phyloP scores from a whole-genome alignment of 768 basidiomycete species.

The Pholiota microspora region DNA sequence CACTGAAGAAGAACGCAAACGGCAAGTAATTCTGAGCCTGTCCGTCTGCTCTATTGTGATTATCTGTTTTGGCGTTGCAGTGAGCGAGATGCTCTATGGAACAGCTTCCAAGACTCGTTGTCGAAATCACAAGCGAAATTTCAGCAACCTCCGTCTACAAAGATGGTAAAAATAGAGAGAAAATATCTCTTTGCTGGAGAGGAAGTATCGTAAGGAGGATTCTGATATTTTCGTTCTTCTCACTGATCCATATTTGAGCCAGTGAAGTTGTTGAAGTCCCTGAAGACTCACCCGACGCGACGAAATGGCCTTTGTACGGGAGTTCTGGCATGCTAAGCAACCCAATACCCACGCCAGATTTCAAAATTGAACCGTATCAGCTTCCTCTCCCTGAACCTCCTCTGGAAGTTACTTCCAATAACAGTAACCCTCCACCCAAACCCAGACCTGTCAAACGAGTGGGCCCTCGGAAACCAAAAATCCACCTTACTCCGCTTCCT shows the following conservation, averaged over 20 bases:
- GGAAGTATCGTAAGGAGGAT: slow-evolving; percentile 54
- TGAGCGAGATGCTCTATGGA: slow-evolving; percentile 64
- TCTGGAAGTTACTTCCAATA: no score
- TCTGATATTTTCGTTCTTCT: slow-evolving; percentile 9
- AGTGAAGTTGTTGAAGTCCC: slow-evolving; percentile 76
- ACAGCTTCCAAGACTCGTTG: slow-evolving; percentile 65
- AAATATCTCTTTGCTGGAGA: slow-evolving; percentile 77
- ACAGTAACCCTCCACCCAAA: slow-evolving; percentile 21
- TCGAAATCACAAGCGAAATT: slow-evolving; percentile 23
- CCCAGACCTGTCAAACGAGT: slow-evolving; percentile 38
- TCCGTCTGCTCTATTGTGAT: background rate
- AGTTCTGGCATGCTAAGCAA: slow-evolving; percentile 10
- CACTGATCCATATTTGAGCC: slow-evolving; percentile 3
- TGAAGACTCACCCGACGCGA: slow-evolving; percentile 73
- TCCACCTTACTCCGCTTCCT: slow-evolving; percentile 53
- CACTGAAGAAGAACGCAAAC: slow-evolving; percentile 44
- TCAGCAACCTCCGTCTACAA: slow-evolving; percentile 16
- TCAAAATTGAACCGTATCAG: slow-evolving; percentile 1
- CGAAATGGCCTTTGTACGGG: slow-evolving; percentile 65
- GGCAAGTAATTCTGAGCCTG: slow-evolving; percentile 27
- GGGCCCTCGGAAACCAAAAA: slow-evolving; percentile 68
- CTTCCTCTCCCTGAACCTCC: background rate
- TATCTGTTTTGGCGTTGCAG: slow-evolving; percentile 30
- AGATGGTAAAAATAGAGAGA: slow-evolving; percentile 66
- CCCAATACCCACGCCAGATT: background rate